A percentile compares a stretch with the other conserved stretches of the same genome.
phyloP scores from a whole-genome alignment of 345 rosid species.

The Adansonia digitata region DNA sequence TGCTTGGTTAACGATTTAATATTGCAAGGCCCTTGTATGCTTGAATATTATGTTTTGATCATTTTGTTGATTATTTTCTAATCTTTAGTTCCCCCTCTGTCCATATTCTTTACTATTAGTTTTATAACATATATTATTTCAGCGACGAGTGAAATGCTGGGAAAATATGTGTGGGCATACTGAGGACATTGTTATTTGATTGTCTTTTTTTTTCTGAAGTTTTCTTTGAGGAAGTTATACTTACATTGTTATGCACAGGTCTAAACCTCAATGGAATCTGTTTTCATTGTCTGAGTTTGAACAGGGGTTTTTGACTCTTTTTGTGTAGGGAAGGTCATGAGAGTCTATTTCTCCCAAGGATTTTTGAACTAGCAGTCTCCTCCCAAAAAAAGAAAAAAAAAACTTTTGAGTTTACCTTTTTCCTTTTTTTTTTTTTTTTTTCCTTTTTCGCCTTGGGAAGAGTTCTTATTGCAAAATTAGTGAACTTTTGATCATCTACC shows the following conservation, averaged over 20 bases:
- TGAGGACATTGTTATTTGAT: conserved; percentile 1
- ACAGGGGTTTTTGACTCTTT: conserved; percentile 22
- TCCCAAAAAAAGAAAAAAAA: too few relatives aligned
- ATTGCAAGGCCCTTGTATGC: background rate
- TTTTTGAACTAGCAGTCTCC: conserved; percentile 8
- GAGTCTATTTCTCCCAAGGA: conserved; percentile 17
- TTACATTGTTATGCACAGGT: conserved; percentile 39
- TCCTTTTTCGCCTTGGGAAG: background rate
- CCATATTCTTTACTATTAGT: background rate
- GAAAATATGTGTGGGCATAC: background rate
- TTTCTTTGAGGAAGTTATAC: conserved; percentile 27
- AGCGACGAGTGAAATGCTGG: background rate
- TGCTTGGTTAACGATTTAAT: background rate
- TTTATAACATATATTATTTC: background rate
- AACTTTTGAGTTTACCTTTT: conserved; percentile 7
- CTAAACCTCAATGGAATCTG: conserved; percentile 23
- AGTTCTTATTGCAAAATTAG: conserved; percentile 8
- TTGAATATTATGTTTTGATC: background rate
- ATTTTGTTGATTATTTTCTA: background rate
- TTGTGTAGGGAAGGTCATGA: conserved; percentile 12
- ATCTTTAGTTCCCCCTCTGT: background rate
- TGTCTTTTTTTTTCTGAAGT: background rate
- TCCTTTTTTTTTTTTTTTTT: too few relatives aligned
- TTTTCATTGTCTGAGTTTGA: conserved; percentile 31
- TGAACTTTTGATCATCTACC: conserved; percentile 1